Percentiles rank a stretch among this genome's conserved stretches.
These are phyloP conservation scores for Filosporella fistucella DNA, from an alignment of 495 filamentous ascomycete species.

Conservation along the genomic window DNA sequence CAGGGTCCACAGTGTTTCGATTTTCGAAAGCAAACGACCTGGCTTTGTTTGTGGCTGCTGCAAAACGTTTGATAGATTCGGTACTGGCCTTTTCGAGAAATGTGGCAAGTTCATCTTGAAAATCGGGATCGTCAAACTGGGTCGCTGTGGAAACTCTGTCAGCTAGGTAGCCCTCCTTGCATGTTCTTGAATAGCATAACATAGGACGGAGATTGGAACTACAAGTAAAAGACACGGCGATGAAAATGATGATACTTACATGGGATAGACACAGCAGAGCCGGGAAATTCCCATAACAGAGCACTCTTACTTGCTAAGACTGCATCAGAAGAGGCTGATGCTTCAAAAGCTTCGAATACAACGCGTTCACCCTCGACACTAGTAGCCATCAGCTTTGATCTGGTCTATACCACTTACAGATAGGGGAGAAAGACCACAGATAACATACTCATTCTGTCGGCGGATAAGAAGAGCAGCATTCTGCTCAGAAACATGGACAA, in stretches of 20 bases:
- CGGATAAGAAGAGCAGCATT: no score
- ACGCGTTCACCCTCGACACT: constrained; percentile 19
- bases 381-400: no score
- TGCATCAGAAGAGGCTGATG: constrained; percentile 36
- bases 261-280: constrained; percentile 26
- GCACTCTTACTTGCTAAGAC: constrained; percentile 37
- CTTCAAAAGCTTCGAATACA: constrained; percentile 47
- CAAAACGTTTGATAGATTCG: constrained; percentile 49
- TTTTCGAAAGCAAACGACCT: constrained; percentile 37
- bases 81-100: constrained; percentile 57
- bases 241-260: neutral
- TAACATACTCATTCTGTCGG: no score
- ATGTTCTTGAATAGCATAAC: neutral
- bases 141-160: constrained; percentile 22
- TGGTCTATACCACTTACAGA: no score
- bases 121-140: constrained; percentile 36
- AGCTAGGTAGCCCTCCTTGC: neutral
- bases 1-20: constrained; percentile 47
- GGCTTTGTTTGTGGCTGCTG: constrained; percentile 45
- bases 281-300: constrained; percentile 48
- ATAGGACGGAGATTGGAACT: neutral
- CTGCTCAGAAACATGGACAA: no score
- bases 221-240: neutral
- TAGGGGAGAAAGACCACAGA: no score
- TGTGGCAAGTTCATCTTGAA: constrained; percentile 41